phyloP scores from a whole-genome alignment of 768 basidiomycete genomes.

The Pulveroboletus sp. region DNA sequence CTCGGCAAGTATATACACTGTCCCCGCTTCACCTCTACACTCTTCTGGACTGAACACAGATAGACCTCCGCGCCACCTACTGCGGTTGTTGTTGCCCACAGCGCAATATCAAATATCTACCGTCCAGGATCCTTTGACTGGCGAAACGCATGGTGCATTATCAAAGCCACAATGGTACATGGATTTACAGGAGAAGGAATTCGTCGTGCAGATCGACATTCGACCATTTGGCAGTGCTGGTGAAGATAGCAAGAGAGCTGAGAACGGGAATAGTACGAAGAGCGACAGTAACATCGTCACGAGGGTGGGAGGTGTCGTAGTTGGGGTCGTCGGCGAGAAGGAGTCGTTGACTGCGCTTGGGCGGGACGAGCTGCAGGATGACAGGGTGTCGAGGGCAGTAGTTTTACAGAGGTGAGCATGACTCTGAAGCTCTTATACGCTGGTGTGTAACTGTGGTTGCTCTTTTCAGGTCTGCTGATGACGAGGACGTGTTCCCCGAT shows the following conservation, averaged over 20 bases:
- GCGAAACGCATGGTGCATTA: slow-evolving; percentile 54
- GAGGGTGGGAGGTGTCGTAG: slow-evolving; percentile 35
- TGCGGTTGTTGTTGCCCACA: slow-evolving; percentile 78
- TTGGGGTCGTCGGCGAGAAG: slow-evolving; percentile 64
- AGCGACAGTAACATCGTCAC: slow-evolving; percentile 10
- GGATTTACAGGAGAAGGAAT: slow-evolving; percentile 56
- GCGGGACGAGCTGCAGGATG: slow-evolving; percentile 72
- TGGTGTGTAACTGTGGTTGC: slow-evolving; percentile 1
- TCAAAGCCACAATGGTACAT: slow-evolving; percentile 70
- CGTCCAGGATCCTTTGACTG: slow-evolving; percentile 77
- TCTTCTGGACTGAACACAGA: slow-evolving; percentile 60
- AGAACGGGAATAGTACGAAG: slow-evolving; percentile 3
- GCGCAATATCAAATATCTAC: slow-evolving; percentile 74
- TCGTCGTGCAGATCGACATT: slow-evolving; percentile 53
- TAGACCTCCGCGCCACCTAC: slow-evolving; percentile 60
- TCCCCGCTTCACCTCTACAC: slow-evolving; percentile 79
- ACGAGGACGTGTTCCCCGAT: slow-evolving; percentile 53
- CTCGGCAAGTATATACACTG: slow-evolving; percentile 57
- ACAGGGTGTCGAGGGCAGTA: slow-evolving; percentile 59
- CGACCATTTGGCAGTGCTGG: slow-evolving; percentile 40
- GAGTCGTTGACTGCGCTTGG: slow-evolving; percentile 68
- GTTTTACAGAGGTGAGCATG: slow-evolving; percentile 57
- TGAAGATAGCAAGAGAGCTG: slow-evolving; percentile 2
- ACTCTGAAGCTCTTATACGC: neutral
- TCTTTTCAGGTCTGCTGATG: slow-evolving; percentile 44